Evolutionary conservation across 331 rosid species (phyloP), one percentile per base, ranked within the genome.

Genomic region (Saraca asoca): DNA sequence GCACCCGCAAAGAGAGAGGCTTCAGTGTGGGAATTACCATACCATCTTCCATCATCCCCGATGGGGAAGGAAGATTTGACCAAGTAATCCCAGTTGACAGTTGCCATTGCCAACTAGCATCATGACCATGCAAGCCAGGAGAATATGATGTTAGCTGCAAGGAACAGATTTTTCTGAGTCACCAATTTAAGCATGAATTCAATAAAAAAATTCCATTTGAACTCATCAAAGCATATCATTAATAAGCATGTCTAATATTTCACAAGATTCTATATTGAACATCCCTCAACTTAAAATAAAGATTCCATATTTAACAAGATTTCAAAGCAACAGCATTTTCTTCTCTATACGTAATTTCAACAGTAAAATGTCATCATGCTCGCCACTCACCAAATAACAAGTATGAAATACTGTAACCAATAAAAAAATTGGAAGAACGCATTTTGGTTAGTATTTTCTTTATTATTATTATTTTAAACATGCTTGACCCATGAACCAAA

Each of bases 11-110:
- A 52, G 85, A 31, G 66, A 90, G 75, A 41, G 99, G 84, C 82
- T 90, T 94, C 52, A 94, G 83, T 2, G 99, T 90, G 39, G 99
- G 99, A 75, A 94, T 73, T 65, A 83, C 92, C 9, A 35, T 51
- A 38, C 95, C 96, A 59, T 88, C 80, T 66, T 90, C 99, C 93
- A 85, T 86, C 99, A 88, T 83, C 62, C 99, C 99, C 0, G 95
- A 78, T 10, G 97, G 99, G 48, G 99, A 85, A 61, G 97, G 99
- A 52, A 90, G 91, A 78, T 94, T 94, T 64, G 99, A 88, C 97
- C 99, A 94, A 11, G 94, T 83, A 45, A 86, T 81, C 60, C 96
- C 93, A 7, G 99, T 94, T 41, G 91, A 73, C 66, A 90, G 82
- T 31, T 94, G 97, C 99, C 97, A 90, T 70, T 90, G 91, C 99